These are phyloP conservation scores for Termitomyces sp. DNA, from an alignment of 768 basidiomycete genomes.

Conservation along the genomic window DNA sequence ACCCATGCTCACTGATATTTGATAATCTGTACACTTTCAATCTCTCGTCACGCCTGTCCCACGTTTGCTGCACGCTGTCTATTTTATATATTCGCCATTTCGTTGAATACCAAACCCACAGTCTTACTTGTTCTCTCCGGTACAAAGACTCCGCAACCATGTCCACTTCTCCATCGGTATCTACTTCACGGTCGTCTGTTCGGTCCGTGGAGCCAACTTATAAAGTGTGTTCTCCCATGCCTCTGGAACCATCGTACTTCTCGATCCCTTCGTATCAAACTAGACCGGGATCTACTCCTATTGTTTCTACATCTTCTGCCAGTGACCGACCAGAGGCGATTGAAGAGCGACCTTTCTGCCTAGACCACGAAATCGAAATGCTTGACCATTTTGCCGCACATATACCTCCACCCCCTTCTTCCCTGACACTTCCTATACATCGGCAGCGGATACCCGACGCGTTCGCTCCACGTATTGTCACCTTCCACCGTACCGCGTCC, in stretches of 20 bases:
- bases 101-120: constrained; percentile 2
- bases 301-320: background rate
- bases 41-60: constrained; percentile 6
- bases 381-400: constrained; percentile 24
- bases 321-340: background rate
- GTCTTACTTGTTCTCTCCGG: background rate
- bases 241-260: constrained; percentile 14
- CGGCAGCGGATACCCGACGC: constrained; percentile 15
- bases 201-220: background rate
- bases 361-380: constrained; percentile 18
- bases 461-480: constrained; percentile 14
- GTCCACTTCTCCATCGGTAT: constrained; percentile 10
- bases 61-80: constrained; percentile 13
- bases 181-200: constrained; percentile 12
- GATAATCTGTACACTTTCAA: constrained; percentile 4
- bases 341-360: background rate
- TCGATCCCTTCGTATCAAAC: constrained; percentile 7
- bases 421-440: constrained; percentile 15
- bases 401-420: constrained; percentile 24
- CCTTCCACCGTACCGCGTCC: constrained; percentile 9
- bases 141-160: constrained; percentile 1
- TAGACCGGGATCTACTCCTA: constrained; percentile 11
- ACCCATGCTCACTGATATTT: background rate
- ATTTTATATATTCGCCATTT: constrained; percentile 9
- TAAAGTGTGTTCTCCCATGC: constrained; percentile 7